Percentiles rank a stretch among this genome's conserved stretches.
phyloP scores from a whole-genome alignment of 257 asterid species.

The Perilla frutescens region DNA sequence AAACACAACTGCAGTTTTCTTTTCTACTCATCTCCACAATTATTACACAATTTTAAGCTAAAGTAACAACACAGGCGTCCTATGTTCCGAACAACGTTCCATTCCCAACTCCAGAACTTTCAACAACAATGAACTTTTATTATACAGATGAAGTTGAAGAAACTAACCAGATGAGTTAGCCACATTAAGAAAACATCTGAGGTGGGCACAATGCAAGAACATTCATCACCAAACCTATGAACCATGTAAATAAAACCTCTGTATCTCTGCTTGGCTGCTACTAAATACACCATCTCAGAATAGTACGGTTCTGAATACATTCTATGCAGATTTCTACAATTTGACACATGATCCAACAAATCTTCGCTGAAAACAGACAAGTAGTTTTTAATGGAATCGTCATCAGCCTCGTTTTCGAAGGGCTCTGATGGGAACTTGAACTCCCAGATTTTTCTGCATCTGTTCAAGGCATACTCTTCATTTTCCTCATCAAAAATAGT shows the following conservation, averaged over 20 bases:
- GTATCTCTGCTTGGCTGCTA: conserved; percentile 85
- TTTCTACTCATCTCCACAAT: background rate
- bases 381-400: background rate
- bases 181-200: conserved; percentile 83
- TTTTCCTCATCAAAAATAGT: conserved; percentile 79
- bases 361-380: conserved; percentile 42
- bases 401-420: conserved; percentile 66
- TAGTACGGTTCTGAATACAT: conserved; percentile 68
- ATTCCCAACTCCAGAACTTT: background rate
- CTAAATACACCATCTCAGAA: conserved; percentile 73
- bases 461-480: conserved; percentile 79
- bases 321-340: conserved; percentile 50
- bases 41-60: background rate
- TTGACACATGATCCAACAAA: conserved; percentile 60
- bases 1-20: conserved; percentile 5
- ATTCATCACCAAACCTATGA: conserved; percentile 56
- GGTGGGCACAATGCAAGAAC: conserved; percentile 73
- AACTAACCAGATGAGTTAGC: conserved; percentile 81
- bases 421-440: conserved; percentile 67
- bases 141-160: conserved; percentile 4
- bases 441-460: conserved; percentile 83
- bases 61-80: background rate
- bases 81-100: background rate
- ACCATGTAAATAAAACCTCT: conserved; percentile 68
- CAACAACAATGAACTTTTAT: conserved; percentile 2